phyloP scores from a whole-genome alignment of 768 basidiomycete species.

The Fomitopsis serialis region DNA sequence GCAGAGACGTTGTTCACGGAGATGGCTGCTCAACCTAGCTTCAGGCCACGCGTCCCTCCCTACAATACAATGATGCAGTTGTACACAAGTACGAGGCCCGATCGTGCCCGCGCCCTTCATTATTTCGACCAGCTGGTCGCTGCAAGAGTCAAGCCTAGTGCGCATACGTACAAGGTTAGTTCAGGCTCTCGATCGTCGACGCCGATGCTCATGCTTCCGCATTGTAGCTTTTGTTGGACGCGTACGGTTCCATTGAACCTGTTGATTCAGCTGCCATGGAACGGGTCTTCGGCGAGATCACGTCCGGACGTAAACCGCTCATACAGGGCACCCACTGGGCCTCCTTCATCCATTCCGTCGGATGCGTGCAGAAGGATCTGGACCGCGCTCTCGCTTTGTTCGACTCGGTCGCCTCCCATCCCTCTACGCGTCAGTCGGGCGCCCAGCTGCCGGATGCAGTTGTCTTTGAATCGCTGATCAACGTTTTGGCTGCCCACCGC shows the following conservation, averaged over 20 bases:
- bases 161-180: slow-evolving; percentile 90
- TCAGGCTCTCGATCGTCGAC: background rate
- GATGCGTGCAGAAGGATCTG: slow-evolving; percentile 73
- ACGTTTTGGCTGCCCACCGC: slow-evolving; percentile 73
- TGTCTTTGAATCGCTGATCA: slow-evolving; percentile 86
- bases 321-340: slow-evolving; percentile 71
- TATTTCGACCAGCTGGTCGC: slow-evolving; percentile 65
- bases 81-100: slow-evolving; percentile 86
- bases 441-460: slow-evolving; percentile 67
- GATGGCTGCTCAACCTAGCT: slow-evolving; percentile 70
- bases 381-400: slow-evolving; percentile 74
- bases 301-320: slow-evolving; percentile 37
- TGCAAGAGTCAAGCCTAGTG: slow-evolving; percentile 66
- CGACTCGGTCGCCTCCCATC: slow-evolving; percentile 60
- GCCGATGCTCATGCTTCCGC: slow-evolving; percentile 8
- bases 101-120: slow-evolving; percentile 67
- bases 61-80: slow-evolving; percentile 99
- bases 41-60: slow-evolving; percentile 87
- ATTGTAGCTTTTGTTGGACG: slow-evolving; percentile 76
- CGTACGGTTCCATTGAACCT: slow-evolving; percentile 82
- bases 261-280: slow-evolving; percentile 72
- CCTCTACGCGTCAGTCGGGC: slow-evolving; percentile 30
- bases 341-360: slow-evolving; percentile 83
- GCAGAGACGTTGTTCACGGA: slow-evolving; percentile 83
- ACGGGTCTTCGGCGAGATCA: slow-evolving; percentile 55